These are phyloP conservation scores for Vicia sativa DNA, from an alignment of 306 rosid genomes.

Conservation along the genomic window DNA sequence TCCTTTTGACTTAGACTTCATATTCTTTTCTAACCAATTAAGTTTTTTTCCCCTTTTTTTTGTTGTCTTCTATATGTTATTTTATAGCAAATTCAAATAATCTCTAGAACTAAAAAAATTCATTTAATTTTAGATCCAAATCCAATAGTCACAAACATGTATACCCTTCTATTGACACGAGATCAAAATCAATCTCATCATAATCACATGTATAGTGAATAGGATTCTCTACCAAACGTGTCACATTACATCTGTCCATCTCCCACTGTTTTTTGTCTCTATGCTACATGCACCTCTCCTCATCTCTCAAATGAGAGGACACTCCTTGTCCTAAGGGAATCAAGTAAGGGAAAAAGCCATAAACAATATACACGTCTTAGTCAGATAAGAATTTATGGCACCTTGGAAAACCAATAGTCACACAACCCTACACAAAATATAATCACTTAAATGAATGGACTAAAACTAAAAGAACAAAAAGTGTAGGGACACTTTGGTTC, in stretches of 20 bases:
- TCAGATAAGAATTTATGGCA: conserved; percentile 36
- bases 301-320: background rate
- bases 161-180: background rate
- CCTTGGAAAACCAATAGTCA: conserved; percentile 15
- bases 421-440: conserved; percentile 34
- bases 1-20: no score
- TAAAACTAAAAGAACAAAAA: conserved; percentile 27
- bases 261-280: background rate
- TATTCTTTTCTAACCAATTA: background rate
- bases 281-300: background rate
- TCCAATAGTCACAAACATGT: background rate
- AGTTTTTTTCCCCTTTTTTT: background rate
- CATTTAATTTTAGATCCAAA: no score
- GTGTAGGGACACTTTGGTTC: conserved; percentile 20
- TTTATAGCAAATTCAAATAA: background rate
- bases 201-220: background rate
- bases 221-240: background rate
- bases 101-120: background rate
- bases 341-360: conserved; percentile 33
- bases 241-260: background rate
- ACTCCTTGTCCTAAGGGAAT: conserved; percentile 28
- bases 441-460: conserved; percentile 45
- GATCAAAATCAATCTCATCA: background rate
- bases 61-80: background rate
- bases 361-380: conserved; percentile 23